These are phyloP conservation scores for Candida tallmaniae DNA, from an alignment of 805 yeast genomes.

Conservation along the genomic window DNA sequence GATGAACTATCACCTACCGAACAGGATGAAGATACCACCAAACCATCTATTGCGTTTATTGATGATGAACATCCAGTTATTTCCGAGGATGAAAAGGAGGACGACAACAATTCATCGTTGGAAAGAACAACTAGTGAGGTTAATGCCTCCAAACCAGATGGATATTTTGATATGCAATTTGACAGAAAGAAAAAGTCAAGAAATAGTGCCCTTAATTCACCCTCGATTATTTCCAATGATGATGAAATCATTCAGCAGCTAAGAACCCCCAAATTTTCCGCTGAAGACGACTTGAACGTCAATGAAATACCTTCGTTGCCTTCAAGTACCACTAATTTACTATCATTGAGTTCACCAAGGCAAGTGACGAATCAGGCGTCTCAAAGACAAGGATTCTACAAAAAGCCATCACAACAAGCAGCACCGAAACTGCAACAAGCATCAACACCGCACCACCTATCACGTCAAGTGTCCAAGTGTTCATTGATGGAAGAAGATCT, in stretches of 20 bases:
- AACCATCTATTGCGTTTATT: constrained; percentile 60
- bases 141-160: background rate
- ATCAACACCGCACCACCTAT: background rate
- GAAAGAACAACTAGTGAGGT: constrained; percentile 3
- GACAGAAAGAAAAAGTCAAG: constrained; percentile 7
- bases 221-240: constrained; percentile 32
- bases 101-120: constrained; percentile 7
- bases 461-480: background rate
- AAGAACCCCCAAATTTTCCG: constrained; percentile 30
- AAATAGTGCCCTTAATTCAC: constrained; percentile 17
- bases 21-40: constrained; percentile 42
- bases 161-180: constrained; percentile 10
- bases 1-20: constrained; percentile 28
- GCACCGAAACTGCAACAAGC: constrained; percentile 1
- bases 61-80: constrained; percentile 22
- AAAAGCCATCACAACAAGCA: background rate
- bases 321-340: constrained; percentile 10
- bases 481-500: constrained; percentile 1
- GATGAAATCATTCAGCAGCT: constrained; percentile 33
- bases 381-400: constrained; percentile 6
- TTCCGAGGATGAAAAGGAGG: constrained; percentile 12
- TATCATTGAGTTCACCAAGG: constrained; percentile 6
- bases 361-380: constrained; percentile 2
- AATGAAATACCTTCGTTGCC: constrained; percentile 12
- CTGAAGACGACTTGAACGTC: constrained; percentile 17